Conservation (phyloP, 1,284 basidiomycete genomes). For the Cryptococcus sp. region DNA sequence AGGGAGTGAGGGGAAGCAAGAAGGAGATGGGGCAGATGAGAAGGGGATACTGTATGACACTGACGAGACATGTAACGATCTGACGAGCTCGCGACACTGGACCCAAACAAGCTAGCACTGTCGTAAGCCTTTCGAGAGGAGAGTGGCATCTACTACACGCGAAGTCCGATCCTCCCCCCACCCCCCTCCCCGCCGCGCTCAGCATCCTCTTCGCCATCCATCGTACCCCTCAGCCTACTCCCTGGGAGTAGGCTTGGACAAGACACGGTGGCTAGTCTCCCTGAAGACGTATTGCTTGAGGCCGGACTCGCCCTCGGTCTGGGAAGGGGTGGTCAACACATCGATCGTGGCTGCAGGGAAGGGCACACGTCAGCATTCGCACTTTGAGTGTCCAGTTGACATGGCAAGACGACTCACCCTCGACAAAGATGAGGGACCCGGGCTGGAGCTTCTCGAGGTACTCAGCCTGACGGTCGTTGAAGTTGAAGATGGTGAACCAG, state of each 20-base stretch:
- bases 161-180: background rate
- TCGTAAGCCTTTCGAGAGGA: background rate
- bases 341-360: slow-evolving; percentile 14
- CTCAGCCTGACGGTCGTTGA: slow-evolving; percentile 27
- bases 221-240: too few species aligned
- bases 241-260: slow-evolving; percentile 12
- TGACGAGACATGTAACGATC: background rate
- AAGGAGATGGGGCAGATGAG: background rate
- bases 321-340: slow-evolving; percentile 11
- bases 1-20: background rate
- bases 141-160: slow-evolving; percentile 3
- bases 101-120: background rate
- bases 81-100: background rate
- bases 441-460: slow-evolving; percentile 24
- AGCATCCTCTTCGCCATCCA: background rate
- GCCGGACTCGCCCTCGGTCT: slow-evolving; percentile 9
- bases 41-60: background rate
- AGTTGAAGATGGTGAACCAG: slow-evolving; percentile 44
- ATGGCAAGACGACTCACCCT: slow-evolving; percentile 28
- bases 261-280: slow-evolving; percentile 17
- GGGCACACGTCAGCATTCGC: background rate
- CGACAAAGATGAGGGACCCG: slow-evolving; percentile 37
- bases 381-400: background rate
- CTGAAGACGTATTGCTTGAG: slow-evolving; percentile 35
- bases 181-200: background rate